phyloP scores from a whole-genome alignment of 768 basidiomycete species.

The Floccularia luteovirens region DNA sequence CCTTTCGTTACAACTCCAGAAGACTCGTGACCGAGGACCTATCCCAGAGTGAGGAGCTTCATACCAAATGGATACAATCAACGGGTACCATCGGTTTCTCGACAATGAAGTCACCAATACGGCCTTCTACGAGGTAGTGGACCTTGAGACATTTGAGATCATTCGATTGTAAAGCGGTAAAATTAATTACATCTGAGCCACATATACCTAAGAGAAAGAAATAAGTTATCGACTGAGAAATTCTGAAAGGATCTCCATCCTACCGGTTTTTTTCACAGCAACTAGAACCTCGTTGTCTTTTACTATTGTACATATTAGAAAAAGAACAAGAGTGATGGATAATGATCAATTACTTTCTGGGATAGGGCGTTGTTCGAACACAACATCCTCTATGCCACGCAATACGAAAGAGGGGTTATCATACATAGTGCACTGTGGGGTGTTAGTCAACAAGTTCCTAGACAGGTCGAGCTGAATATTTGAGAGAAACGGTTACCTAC shows the following conservation, averaged over 20 bases:
- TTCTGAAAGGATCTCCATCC: too few species aligned
- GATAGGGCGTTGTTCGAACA: slow-evolving; percentile 68
- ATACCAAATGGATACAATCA: slow-evolving; percentile 11
- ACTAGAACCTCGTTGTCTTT: slow-evolving; percentile 76
- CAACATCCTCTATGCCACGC: slow-evolving; percentile 56
- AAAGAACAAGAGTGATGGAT: slow-evolving; percentile 3
- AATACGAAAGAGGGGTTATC: slow-evolving; percentile 80
- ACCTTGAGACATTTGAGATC: slow-evolving; percentile 34
- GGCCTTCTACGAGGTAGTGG: slow-evolving; percentile 73
- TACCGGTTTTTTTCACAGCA: slow-evolving; percentile 87
- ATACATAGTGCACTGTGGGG: slow-evolving; percentile 44
- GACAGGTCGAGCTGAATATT: too few species aligned
- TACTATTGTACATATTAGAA: slow-evolving; percentile 29
- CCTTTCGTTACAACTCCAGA: slow-evolving; percentile 71
- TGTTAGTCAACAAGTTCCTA: neutral
- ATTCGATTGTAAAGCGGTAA: slow-evolving; percentile 4
- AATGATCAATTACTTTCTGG: slow-evolving; percentile 43
- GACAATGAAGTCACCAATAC: slow-evolving; percentile 77
- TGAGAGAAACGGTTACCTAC: too few species aligned
- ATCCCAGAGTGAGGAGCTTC: slow-evolving; percentile 1
- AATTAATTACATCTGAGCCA: slow-evolving; percentile 67
- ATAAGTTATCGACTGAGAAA: too few species aligned
- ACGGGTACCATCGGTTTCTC: slow-evolving; percentile 64
- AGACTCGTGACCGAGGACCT: slow-evolving; percentile 95
- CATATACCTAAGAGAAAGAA: slow-evolving; percentile 67